phyloP scores from a whole-genome alignment of 208 protist genomes.

The Borovskyia barvae region DNA sequence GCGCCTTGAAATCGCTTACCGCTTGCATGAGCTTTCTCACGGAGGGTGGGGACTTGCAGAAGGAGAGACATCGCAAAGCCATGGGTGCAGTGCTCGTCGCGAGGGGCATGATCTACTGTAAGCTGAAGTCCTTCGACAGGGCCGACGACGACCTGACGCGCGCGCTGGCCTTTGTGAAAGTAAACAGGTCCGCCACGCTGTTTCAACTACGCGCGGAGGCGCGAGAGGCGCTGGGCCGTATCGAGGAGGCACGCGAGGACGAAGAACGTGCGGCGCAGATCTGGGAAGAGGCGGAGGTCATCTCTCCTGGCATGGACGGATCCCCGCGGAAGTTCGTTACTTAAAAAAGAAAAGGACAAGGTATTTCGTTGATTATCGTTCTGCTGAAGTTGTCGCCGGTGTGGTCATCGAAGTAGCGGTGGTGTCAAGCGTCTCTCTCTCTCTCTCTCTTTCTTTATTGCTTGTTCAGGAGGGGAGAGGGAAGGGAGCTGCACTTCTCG shows the following conservation, averaged over 20 bases:
- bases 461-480: not conserved
- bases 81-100: constrained; percentile 78
- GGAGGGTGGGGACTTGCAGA: constrained; percentile 63
- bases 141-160: constrained; percentile 84
- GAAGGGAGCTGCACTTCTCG: constrained; percentile 4
- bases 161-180: constrained; percentile 75
- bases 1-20: constrained; percentile 85
- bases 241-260: constrained; percentile 81
- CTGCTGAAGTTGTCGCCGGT: too few relatives aligned
- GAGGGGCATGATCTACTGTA: constrained; percentile 84
- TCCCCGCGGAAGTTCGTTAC: constrained; percentile 80
- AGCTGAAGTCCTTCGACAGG: constrained; percentile 75
- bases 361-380: too few relatives aligned
- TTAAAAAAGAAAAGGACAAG: too few relatives aligned
- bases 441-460: not conserved
- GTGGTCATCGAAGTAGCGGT: too few relatives aligned
- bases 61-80: constrained; percentile 76
- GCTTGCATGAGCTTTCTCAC: constrained; percentile 68
- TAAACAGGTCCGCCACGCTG: constrained; percentile 68
- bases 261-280: constrained; percentile 84
- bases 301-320: constrained; percentile 72
- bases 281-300: constrained; percentile 86
- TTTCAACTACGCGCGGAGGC: constrained; percentile 88
- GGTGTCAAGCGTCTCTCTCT: too few relatives aligned
- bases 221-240: constrained; percentile 72